phyloP scores from a whole-genome alignment of 2,329 filamentous ascomycete genomes.

The Tolypocladium nubicola region DNA sequence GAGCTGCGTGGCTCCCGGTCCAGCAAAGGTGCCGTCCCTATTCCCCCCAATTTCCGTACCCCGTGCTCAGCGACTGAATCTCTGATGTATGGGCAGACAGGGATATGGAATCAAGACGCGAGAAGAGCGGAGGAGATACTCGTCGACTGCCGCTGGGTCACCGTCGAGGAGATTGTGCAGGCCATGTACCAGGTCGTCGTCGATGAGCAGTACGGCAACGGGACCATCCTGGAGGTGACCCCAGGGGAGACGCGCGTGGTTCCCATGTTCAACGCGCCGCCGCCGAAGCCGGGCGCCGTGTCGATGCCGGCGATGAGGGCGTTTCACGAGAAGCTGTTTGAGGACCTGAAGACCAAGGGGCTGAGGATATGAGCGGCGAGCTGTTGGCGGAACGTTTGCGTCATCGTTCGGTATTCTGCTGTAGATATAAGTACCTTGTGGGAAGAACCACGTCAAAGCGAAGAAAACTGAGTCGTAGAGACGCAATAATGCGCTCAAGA shows the following conservation, averaged over 20 bases:
- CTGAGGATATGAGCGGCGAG: background rate
- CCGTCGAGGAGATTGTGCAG: slow-evolving; percentile 18
- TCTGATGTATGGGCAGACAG: slow-evolving; percentile 13
- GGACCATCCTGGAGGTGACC: slow-evolving; percentile 21
- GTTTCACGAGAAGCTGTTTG: background rate
- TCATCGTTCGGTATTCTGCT: no score
- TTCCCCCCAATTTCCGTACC: background rate
- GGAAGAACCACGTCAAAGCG: background rate
- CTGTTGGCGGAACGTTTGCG: no score
- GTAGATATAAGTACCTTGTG: no score
- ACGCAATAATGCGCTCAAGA: background rate
- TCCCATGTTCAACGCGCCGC: slow-evolving; percentile 2
- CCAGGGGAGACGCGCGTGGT: slow-evolving; percentile 7
- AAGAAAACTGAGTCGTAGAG: background rate
- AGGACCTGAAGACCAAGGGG: slow-evolving; percentile 1
- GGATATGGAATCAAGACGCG: slow-evolving; percentile 21
- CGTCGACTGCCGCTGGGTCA: slow-evolving; percentile 15
- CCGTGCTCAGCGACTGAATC: background rate
- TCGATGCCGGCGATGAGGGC: background rate
- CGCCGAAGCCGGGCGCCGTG: background rate
- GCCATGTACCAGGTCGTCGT: slow-evolving; percentile 18
- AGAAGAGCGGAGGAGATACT: slow-evolving; percentile 16
- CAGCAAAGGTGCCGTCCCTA: slow-evolving; percentile 12
- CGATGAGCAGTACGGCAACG: slow-evolving; percentile 15
- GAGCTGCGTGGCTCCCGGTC: slow-evolving; percentile 21